Base-by-base conservation (phyloP, 2,329 filamentous ascomycete species). In the Aureobasidium namibiae region DNA sequence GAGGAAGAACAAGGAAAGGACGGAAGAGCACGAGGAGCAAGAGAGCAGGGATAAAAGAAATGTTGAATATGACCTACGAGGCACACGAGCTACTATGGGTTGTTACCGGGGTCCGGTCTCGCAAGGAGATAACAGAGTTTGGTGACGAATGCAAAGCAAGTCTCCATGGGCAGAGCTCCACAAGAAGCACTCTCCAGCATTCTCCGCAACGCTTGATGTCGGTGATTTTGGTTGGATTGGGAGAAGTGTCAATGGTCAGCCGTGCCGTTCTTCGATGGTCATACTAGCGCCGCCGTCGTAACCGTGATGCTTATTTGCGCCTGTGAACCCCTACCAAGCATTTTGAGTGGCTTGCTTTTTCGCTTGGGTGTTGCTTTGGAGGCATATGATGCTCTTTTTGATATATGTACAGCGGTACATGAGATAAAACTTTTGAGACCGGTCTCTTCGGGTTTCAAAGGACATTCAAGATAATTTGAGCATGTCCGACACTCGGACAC, bases 251-350 rank as follows among this genome's bases (percentile, higher is more conserved):
- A 33, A 6, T 31, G 26, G 5, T 14, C 29, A 31, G 29, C 29
- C 29, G 16, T 23, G 36, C 34, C 26, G 36, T 33, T 6, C 18
- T 23, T 10, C 4, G 4, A 34, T n/a, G n/a, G 13, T 44, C 23
- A 24, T 13, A 36, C 26, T 45, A 56, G 33, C 53, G 53, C 42
- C 42, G 26, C 53, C 53, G 53, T 56, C 53, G 33, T 46, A 56
- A 36, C 53, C 53, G 53, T 31, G 53, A 29, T 46, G 53, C 41
- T 46, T 56, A 14, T 56, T 42, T 42, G 38, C 34, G 18, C 52
- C 5, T 9, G 3, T 23, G 4, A 29, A 44, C 10, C 11, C 52
- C 7, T 26, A 18, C 24, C 39, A 56, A 44, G 39, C 29, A 31
- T 34, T 42, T 31, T 13, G 11, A 24, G 52, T 42, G 36, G 52